Evolutionary conservation across 805 yeast genomes (phyloP), one percentile per base, ranked within the genome.

Genomic region (Spathaspora passalidarum): DNA sequence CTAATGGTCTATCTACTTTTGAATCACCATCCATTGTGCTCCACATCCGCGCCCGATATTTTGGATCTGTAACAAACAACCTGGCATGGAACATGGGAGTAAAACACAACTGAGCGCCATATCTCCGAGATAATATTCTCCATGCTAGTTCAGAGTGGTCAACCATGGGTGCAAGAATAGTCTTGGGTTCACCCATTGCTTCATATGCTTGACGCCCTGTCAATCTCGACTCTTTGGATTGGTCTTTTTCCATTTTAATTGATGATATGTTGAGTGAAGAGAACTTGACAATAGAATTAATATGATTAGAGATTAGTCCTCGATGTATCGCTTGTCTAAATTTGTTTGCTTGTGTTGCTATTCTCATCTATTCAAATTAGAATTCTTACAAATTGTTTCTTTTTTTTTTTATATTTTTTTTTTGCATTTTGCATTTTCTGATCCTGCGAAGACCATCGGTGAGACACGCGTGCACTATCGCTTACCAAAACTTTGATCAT

Each of bases 71-170:
- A 20, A 95, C 95, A 67, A 94, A 94, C 32, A 91, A 68, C 41
- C 90, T 75, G 3, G 99, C 96, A 65, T 94, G 98, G 53, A 86
- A 79, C 99, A 94, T 94, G 2, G 99, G 99, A 0, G 98, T 88
- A 58, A 92, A 94, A 59, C 97, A 88, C 26, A 94, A 70, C 2
- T 90, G 88, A 0, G 99, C 98, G 2, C 99, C 99, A 57, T 91
- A 85, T 48, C 77, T 73, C 46, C 98, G 76, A 2, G 96, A 86
- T 13, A 94, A 69, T 14, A 88, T 77, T 52, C 99, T 75, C 98
- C 98, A 94, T 1, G 96, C 98, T 16, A 94, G 74, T 60, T 94
- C 99, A 3, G 92, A 83, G 54, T 90, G 97, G 63, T 94, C 99
- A 16, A 94, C 99, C 97, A 94, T 92, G 1, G 99, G 99, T 2